These are phyloP conservation scores for Marasmius oreades DNA, from an alignment of 1,284 basidiomycete genomes.

Conservation along the genomic window DNA sequence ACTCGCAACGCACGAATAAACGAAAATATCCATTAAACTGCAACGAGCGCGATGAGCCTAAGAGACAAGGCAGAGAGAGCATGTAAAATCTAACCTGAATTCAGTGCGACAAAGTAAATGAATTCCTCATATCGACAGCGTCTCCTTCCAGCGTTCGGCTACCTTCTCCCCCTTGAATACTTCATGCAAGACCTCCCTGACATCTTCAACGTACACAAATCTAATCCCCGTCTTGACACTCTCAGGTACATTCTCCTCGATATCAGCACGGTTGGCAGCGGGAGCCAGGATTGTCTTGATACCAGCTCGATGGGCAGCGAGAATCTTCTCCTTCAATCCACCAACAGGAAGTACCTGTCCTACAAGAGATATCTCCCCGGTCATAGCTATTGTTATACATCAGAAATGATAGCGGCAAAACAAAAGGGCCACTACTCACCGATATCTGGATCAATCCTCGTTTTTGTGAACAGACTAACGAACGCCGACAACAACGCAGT, in stretches of 20 bases:
- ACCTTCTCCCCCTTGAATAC: constrained; percentile 69
- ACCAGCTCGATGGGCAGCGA: constrained; percentile 90
- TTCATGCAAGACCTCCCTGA: constrained; percentile 82
- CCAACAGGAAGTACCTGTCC: constrained; percentile 93
- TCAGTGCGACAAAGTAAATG: no score
- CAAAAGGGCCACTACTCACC: constrained; percentile 45
- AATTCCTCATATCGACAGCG: constrained; percentile 19
- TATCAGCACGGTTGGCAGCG: constrained; percentile 83
- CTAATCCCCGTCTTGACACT: constrained; percentile 92
- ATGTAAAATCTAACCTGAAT: no score
- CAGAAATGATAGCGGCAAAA: not conserved
- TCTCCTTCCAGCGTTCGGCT: constrained; percentile 63
- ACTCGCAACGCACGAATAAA: not conserved
- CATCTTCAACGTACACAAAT: constrained; percentile 92
- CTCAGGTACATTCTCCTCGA: constrained; percentile 93
- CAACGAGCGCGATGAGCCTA: no score
- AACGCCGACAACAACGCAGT: constrained; percentile 91
- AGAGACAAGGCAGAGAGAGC: no score
- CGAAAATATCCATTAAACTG: no score
- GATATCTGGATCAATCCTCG: constrained; percentile 79
- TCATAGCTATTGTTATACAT: constrained; percentile 70
- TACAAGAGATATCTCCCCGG: constrained; percentile 90
- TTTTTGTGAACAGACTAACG: constrained; percentile 87
- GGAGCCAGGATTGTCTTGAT: constrained; percentile 91
- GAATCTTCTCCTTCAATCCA: constrained; percentile 93